Percentiles rank a stretch among this genome's conserved stretches.
phyloP scores from a whole-genome alignment of 495 filamentous ascomycete genomes.

The Penicillium goetzii region DNA sequence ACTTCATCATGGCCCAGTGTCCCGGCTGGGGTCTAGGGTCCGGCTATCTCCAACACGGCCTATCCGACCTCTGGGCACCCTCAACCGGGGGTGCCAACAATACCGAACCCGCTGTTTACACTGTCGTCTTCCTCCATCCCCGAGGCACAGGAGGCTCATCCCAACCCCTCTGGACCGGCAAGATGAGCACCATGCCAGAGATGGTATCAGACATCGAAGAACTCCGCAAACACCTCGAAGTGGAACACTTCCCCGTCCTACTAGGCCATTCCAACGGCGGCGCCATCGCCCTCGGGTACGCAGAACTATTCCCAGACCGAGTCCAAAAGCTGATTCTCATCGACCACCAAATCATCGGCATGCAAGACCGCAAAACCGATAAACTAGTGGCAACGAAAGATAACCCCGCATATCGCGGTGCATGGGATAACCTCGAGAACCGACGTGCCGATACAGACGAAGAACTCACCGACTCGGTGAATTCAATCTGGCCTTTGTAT shows the following conservation, averaged over 20 bases:
- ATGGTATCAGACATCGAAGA: constrained; percentile 27
- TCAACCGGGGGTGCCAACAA: not conserved
- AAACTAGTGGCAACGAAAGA: constrained; percentile 6
- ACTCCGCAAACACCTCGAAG: constrained; percentile 19
- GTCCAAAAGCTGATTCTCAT: constrained; percentile 25
- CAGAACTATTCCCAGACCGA: constrained; percentile 25
- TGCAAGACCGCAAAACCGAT: constrained; percentile 7
- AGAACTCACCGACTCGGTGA: constrained; percentile 15
- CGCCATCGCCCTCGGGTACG: constrained; percentile 28
- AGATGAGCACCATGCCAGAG: constrained; percentile 25
- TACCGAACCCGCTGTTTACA: not conserved
- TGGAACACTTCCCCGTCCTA: constrained; percentile 14
- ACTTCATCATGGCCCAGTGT: constrained; percentile 23
- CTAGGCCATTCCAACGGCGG: constrained; percentile 33
- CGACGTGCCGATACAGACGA: constrained; percentile 12
- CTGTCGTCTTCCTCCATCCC: constrained; percentile 22
- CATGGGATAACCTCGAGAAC: constrained; percentile 14
- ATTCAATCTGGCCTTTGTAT: constrained; percentile 25
- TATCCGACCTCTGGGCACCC: constrained; percentile 13
- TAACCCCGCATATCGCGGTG: constrained; percentile 16
- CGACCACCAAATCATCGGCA: constrained; percentile 23
- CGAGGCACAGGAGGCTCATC: constrained; percentile 19
- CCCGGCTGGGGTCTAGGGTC: constrained; percentile 30
- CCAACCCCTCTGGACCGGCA: not conserved
- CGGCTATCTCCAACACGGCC: constrained; percentile 23